Evolutionary conservation across 192 early-diverging fungal genomes (phyloP).

Genomic region (Coemansia sp.): DNA sequence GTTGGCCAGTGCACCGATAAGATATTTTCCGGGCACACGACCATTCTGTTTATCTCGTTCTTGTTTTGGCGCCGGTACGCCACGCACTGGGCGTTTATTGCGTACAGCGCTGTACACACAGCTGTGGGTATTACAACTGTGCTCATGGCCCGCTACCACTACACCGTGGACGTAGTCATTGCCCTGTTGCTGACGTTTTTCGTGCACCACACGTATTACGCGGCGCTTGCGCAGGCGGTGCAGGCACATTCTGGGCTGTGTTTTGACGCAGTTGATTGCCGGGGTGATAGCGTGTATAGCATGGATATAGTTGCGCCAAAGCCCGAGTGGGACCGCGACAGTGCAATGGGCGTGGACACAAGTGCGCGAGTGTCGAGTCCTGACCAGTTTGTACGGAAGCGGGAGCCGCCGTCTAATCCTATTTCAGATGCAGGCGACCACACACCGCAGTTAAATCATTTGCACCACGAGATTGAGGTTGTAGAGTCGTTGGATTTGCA

Average conservation of each 20-base stretch:
- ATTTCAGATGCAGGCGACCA: not conserved
- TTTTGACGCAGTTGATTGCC: not conserved
- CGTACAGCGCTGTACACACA: slow-evolving; percentile 42
- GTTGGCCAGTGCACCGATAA: slow-evolving; percentile 62
- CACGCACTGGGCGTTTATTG: slow-evolving; percentile 45
- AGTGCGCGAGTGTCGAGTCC: slow-evolving; percentile 1
- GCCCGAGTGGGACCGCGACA: slow-evolving; percentile 32
- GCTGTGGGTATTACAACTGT: slow-evolving; percentile 54
- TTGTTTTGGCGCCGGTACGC: slow-evolving; percentile 61
- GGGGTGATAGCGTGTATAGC: slow-evolving; percentile 1
- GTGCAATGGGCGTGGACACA: slow-evolving; percentile 32
- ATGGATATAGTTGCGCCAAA: slow-evolving; percentile 26
- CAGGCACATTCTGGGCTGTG: too few relatives aligned
- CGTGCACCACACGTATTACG: slow-evolving; percentile 60
- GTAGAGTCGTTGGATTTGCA: slow-evolving; percentile 11
- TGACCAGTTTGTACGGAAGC: slow-evolving; percentile 3
- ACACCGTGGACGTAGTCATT: slow-evolving; percentile 63
- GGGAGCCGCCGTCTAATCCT: slow-evolving; percentile 1
- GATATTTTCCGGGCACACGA: slow-evolving; percentile 66
- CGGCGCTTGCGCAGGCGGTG: slow-evolving; percentile 25
- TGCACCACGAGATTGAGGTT: slow-evolving; percentile 21
- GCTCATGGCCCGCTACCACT: slow-evolving; percentile 59
- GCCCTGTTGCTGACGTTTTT: slow-evolving; percentile 59
- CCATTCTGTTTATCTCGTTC: slow-evolving; percentile 56
- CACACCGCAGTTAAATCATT: not conserved